Conservation (phyloP, 192 early-diverging fungal genomes). For the Lobulomyces angularis region DNA sequence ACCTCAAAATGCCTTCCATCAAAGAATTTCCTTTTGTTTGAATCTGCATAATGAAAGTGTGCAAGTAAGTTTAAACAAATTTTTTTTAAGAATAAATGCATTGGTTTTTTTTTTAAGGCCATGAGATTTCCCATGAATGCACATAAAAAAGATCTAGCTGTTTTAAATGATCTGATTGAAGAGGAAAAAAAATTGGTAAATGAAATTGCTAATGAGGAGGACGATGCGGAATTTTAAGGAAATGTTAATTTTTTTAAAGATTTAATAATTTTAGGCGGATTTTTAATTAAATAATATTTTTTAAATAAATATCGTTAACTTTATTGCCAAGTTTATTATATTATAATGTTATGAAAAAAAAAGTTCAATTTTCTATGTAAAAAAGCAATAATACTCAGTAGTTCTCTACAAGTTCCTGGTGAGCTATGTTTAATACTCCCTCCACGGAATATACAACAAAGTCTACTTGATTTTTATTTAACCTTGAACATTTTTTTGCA, state of each 20-base stretch:
- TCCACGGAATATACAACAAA: constrained; percentile 28
- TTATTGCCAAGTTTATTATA: too few relatives aligned
- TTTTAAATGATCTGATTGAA: constrained; percentile 64
- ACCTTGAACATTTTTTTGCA: neutral
- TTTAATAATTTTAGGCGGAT: too few relatives aligned
- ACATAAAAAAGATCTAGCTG: constrained; percentile 71
- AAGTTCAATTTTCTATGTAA: too few relatives aligned
- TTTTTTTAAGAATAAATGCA: neutral
- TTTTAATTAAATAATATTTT: constrained; percentile 6
- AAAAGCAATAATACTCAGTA: too few relatives aligned
- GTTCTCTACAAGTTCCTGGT: too few relatives aligned
- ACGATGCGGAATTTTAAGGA: constrained; percentile 37
- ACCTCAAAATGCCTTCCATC: constrained; percentile 89
- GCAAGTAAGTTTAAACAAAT: constrained; percentile 35
- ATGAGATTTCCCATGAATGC: constrained; percentile 89
- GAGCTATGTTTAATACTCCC: constrained; percentile 22
- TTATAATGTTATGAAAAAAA: too few relatives aligned
- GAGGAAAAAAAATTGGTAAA: constrained; percentile 85
- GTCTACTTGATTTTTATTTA: constrained; percentile 19
- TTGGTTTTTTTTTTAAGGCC: constrained; percentile 32
- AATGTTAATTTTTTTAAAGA: neutral
- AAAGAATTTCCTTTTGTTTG: constrained; percentile 87
- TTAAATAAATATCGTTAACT: too few relatives aligned
- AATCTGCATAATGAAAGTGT: constrained; percentile 95
- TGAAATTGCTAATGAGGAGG: constrained; percentile 83